A percentile compares a stretch with the other conserved stretches of the same genome.
Evolutionary conservation across 176 grass and related monocot genomes (phyloP).

Genomic region (Rhipidocladum racemiflorum): DNA sequence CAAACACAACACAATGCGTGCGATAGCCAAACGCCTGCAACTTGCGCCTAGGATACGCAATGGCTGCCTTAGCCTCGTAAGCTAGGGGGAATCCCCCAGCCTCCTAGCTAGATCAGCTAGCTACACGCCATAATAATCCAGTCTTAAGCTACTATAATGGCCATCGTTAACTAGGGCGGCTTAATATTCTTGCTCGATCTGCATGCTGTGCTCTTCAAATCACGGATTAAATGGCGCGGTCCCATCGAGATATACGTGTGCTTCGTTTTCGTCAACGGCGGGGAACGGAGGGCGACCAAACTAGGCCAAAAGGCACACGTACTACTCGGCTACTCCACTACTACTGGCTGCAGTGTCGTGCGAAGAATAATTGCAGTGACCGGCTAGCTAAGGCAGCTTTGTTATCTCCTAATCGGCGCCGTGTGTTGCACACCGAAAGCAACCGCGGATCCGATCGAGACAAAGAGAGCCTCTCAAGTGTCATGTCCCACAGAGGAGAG

Average conservation of each 20-base stretch:
- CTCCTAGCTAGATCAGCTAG: conserved; percentile 2
- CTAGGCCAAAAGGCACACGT: background rate
- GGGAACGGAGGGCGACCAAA: background rate
- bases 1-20: background rate
- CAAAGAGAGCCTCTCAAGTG: background rate
- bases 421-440: conserved; percentile 43
- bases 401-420: conserved; percentile 9
- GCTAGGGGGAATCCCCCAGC: conserved; percentile 38
- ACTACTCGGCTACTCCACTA: no score
- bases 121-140: background rate
- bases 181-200: conserved; percentile 1
- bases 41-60: conserved; percentile 24
- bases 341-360: background rate
- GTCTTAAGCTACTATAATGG: no score
- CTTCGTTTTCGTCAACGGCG: conserved; percentile 26
- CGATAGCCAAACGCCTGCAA: conserved; percentile 33
- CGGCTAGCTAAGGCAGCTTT: background rate
- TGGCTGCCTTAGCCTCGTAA: background rate
- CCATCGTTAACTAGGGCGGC: background rate
- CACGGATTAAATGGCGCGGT: background rate
- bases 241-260: background rate
- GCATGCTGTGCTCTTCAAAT: background rate
- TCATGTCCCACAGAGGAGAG: conserved; percentile 3
- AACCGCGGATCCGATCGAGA: conserved; percentile 33
- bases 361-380: conserved; percentile 19